Conservation (phyloP, 2,329 filamentous ascomycete species). For the Juglanconis sp. region DNA sequence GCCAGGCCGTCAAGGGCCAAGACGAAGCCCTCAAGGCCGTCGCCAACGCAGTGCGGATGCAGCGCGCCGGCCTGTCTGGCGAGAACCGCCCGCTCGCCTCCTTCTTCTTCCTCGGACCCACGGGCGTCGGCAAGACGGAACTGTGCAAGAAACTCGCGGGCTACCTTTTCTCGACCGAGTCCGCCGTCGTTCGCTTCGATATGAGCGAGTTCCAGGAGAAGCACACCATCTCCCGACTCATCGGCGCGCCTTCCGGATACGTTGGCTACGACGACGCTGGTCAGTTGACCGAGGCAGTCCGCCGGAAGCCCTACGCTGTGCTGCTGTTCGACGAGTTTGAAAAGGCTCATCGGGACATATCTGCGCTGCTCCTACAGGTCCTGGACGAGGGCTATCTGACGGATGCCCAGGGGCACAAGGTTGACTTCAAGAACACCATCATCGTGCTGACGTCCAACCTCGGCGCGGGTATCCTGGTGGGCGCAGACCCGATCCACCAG, state of each 20-base stretch:
- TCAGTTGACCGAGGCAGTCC: conserved; percentile 90
- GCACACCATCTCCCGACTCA: conserved; percentile 89
- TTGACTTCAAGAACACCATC: conserved; percentile 94
- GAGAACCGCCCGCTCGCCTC: conserved; percentile 89
- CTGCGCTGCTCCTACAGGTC: conserved; percentile 85
- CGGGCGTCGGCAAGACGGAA: conserved; percentile 95
- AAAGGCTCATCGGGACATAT: conserved; percentile 94
- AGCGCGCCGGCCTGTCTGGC: conserved; percentile 85
- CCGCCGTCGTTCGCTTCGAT: conserved; percentile 88
- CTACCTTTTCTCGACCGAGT: conserved; percentile 90
- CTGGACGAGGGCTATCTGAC: conserved; percentile 95
- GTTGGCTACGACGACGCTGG: conserved; percentile 96
- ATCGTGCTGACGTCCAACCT: conserved; percentile 96
- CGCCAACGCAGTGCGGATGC: conserved; percentile 88
- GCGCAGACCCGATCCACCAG: conserved; percentile 62
- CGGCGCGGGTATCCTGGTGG: conserved; percentile 86
- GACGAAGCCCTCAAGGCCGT: conserved; percentile 91
- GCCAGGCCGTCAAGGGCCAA: conserved; percentile 82
- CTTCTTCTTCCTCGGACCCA: conserved; percentile 97
- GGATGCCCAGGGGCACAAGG: conserved; percentile 91
- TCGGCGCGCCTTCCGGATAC: conserved; percentile 90
- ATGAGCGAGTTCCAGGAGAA: conserved; percentile 99
- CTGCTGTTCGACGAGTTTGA: conserved; percentile 97
- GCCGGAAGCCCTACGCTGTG: conserved; percentile 92
- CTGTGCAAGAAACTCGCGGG: conserved; percentile 92